Evolutionary conservation across 23 red algal genomes (phyloP).

Genomic region (Cyanidium caldarium): DNA sequence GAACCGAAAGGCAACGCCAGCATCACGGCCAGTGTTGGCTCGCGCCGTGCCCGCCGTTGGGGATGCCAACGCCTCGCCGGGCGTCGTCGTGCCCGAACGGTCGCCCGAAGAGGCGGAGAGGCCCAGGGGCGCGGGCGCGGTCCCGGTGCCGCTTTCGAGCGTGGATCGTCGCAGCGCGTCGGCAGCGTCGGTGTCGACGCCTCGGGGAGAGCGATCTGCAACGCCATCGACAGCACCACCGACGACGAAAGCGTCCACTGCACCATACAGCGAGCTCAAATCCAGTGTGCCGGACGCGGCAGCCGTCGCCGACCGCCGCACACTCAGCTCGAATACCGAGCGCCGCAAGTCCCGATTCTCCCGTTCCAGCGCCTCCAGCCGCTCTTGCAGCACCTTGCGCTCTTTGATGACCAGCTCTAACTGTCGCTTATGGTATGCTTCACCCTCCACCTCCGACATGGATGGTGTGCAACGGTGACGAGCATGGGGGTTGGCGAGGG

Average conservation of each 20-base stretch:
- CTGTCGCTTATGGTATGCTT: slow-evolving; percentile 72
- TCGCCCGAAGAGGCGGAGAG: too few relatives aligned
- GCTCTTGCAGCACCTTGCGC: slow-evolving; percentile 54
- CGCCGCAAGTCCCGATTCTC: slow-evolving; percentile 42
- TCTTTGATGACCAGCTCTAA: slow-evolving; percentile 35
- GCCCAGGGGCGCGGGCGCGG: too few relatives aligned
- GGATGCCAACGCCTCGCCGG: too few relatives aligned
- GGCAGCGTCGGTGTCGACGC: slow-evolving; percentile 18
- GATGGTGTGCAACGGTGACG: too few relatives aligned
- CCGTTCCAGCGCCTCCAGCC: slow-evolving; percentile 33
- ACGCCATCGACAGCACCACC: too few relatives aligned
- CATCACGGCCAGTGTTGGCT: background rate
- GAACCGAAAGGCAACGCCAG: slow-evolving; percentile 19
- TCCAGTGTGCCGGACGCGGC: background rate
- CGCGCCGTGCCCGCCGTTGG: slow-evolving; percentile 11
- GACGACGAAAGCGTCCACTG: too few relatives aligned
- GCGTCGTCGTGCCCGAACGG: too few relatives aligned
- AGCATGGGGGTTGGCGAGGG: too few relatives aligned
- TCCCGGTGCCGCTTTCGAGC: too few relatives aligned
- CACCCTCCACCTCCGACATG: slow-evolving; percentile 3
- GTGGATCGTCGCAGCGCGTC: too few relatives aligned
- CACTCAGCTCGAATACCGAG: slow-evolving; percentile 56
- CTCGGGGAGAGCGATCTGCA: background rate
- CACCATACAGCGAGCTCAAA: too few relatives aligned
- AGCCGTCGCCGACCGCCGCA: background rate